Percentiles rank a stretch among this genome's conserved stretches.
Conservation (phyloP, 2,329 filamentous ascomycete genomes). For the Penicillium sp. region DNA sequence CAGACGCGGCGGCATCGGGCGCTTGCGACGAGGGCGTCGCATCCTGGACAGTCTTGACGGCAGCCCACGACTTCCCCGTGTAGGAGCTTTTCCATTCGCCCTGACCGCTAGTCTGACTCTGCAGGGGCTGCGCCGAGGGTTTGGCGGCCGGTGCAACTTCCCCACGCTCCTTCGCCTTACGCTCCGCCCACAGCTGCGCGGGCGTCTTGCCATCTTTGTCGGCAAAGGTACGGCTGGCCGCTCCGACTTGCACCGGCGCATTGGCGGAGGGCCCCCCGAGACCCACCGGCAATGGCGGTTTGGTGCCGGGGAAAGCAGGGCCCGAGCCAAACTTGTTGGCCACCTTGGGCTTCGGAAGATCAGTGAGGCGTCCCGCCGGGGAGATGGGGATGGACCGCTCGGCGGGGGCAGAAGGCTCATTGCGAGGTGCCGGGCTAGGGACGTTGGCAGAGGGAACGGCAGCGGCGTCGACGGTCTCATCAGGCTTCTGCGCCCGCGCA, state of each 20-base stretch:
- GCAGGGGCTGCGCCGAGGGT: slow-evolving; percentile 48
- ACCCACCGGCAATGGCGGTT: slow-evolving; percentile 70
- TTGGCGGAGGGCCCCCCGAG: slow-evolving; percentile 58
- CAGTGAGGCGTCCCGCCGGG: slow-evolving; percentile 70
- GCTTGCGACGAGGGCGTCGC: slow-evolving; percentile 58
- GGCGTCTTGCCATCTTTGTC: slow-evolving; percentile 94
- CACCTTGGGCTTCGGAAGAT: slow-evolving; percentile 89
- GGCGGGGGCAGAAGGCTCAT: slow-evolving; percentile 54
- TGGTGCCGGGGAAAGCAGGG: slow-evolving; percentile 76
- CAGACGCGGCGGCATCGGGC: slow-evolving; percentile 53
- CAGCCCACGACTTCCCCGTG: slow-evolving; percentile 79
- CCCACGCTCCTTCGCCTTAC: slow-evolving; percentile 75
- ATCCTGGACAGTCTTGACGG: slow-evolving; percentile 68
- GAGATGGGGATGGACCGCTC: slow-evolving; percentile 71
- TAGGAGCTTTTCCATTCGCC: slow-evolving; percentile 88
- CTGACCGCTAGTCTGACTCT: slow-evolving; percentile 65
- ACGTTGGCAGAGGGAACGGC: not conserved
- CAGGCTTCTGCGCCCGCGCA: slow-evolving; percentile 67
- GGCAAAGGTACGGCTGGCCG: slow-evolving; percentile 86
- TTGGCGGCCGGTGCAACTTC: slow-evolving; percentile 42
- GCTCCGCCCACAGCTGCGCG: slow-evolving; percentile 94
- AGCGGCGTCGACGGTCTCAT: slow-evolving; percentile 36
- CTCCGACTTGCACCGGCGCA: slow-evolving; percentile 57
- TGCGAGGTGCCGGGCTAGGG: slow-evolving; percentile 36
- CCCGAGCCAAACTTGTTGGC: slow-evolving; percentile 77